phyloP scores from a whole-genome alignment of 2,329 filamentous ascomycete species.

The Neospermospora avenae region DNA sequence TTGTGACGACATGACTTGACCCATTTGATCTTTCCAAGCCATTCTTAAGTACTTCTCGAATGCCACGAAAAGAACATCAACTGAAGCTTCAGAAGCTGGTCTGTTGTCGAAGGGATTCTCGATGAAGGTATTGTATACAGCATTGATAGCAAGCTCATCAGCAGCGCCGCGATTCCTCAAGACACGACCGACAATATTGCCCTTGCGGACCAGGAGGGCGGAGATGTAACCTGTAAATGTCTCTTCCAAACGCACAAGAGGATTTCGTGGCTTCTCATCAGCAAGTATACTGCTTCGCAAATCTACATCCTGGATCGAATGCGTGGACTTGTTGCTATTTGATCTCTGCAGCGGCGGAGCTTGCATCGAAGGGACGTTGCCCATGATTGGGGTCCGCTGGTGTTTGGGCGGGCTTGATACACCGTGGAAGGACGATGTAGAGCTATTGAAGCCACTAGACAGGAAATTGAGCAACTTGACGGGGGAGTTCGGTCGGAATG shows the following conservation, averaged over 20 bases:
- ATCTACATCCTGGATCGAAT: constrained; percentile 31
- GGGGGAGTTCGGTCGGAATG: constrained; percentile 77
- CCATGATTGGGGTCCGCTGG: constrained; percentile 37
- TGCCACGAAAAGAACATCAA: constrained; percentile 83
- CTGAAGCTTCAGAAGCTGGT: constrained; percentile 67
- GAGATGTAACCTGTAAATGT: constrained; percentile 81
- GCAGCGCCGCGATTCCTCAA: constrained; percentile 67
- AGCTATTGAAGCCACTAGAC: constrained; percentile 51
- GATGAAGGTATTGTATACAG: constrained; percentile 83
- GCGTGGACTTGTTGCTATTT: constrained; percentile 31
- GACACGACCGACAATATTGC: constrained; percentile 76
- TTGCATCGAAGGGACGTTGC: constrained; percentile 43
- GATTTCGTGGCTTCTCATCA: constrained; percentile 58
- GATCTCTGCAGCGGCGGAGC: constrained; percentile 27
- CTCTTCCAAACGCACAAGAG: constrained; percentile 73
- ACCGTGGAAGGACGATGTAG: constrained; percentile 39
- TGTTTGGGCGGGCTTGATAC: constrained; percentile 27
- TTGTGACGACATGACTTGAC: constrained; percentile 71
- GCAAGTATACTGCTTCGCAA: constrained; percentile 35
- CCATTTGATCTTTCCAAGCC: constrained; percentile 87
- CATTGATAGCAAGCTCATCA: constrained; percentile 80
- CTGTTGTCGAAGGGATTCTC: constrained; percentile 80
- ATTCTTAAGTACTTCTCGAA: constrained; percentile 91
- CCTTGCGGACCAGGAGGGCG: constrained; percentile 78
- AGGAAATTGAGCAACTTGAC: constrained; percentile 87